These are phyloP conservation scores for Cladobotryum mycophilum DNA, from an alignment of 2,329 filamentous ascomycete species.

Conservation along the genomic window DNA sequence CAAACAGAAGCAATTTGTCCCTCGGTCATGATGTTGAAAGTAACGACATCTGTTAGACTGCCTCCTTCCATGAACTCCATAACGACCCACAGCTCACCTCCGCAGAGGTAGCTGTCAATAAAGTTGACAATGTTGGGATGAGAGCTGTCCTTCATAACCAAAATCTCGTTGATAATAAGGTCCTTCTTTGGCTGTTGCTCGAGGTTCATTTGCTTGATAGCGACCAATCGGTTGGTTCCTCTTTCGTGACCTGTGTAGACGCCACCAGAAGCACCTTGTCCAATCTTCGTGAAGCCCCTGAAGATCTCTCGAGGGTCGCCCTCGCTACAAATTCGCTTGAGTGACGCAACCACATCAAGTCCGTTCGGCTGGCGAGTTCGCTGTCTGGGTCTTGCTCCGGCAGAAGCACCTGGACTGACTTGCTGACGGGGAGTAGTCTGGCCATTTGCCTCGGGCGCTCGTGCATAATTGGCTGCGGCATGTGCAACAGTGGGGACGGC, in stretches of 20 bases:
- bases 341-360: constrained; percentile 72
- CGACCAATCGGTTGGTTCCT: constrained; percentile 78
- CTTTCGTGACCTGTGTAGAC: constrained; percentile 89
- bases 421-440: constrained; percentile 27
- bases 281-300: constrained; percentile 85
- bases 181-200: constrained; percentile 99
- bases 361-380: constrained; percentile 71
- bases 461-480: constrained; percentile 25
- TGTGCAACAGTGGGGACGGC: constrained; percentile 16
- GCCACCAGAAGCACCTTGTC: constrained; percentile 92
- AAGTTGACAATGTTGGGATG: constrained; percentile 99
- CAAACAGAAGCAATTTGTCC: constrained; percentile 95
- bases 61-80: constrained; percentile 99
- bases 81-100: constrained; percentile 92
- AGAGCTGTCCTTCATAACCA: constrained; percentile 98
- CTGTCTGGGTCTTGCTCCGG: constrained; percentile 65
- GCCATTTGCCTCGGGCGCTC: constrained; percentile 25
- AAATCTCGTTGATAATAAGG: constrained; percentile 96
- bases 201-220: constrained; percentile 99
- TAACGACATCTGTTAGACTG: constrained; percentile 95
- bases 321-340: constrained; percentile 85
- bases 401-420: constrained; percentile 32
- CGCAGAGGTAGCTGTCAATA: constrained; percentile 89
- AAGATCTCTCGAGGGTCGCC: constrained; percentile 87
- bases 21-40: constrained; percentile 98